Base-by-base conservation (phyloP, 2,329 filamentous ascomycete species). In the Aspergillus hortae region DNA sequence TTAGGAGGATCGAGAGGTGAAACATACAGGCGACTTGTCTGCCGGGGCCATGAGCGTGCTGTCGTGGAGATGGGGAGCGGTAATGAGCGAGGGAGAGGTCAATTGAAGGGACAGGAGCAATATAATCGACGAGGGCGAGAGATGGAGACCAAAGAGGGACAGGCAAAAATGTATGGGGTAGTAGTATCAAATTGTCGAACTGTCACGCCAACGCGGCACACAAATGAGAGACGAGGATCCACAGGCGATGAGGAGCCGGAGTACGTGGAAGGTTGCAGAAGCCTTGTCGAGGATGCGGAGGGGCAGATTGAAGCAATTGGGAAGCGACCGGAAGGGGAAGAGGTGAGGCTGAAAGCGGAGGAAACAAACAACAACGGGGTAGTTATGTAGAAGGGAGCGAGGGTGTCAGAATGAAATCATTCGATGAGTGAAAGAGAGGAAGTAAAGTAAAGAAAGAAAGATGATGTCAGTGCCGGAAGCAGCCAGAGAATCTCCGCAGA, bases 31-130 rank as follows among this genome's bases (percentile, higher is more conserved):
- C 44, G 48, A 48, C 55, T 12, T 23, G 52, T 57, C 57, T 66
- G 56, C 64, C 53, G 62, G 54, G 64, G 67, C 66, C 67, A 69
- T 69, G 58, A 60, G 61, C 63, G 62, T 4, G 35, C 58, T 58
- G 47, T 38, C 19, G 25, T 46, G 43, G n/a, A 23, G 21, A 45
- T 54, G 52, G 33, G 48, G 43, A 23, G 4, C 4, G 23, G 6
- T 23, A 23, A 23, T 23, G 23, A 23, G 23, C 6, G 23, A 38
- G 35, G 46, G 47, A 43, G 53, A 44, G 21, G 11, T 15, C 21
- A n/a, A 6, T 12, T n/a, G 15, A 35, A 38, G 9, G 25, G 30
- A 30, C 30, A 50, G 30, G 43, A 46, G 38, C 19, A 12, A 42
- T 14, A 33, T 46, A 15, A 48, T 27, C 27, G 32, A 38, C 43